Percentiles rank a stretch among this genome's conserved stretches.
phyloP scores from a whole-genome alignment of 306 rosid genomes.

The Cicer chorassanicum region DNA sequence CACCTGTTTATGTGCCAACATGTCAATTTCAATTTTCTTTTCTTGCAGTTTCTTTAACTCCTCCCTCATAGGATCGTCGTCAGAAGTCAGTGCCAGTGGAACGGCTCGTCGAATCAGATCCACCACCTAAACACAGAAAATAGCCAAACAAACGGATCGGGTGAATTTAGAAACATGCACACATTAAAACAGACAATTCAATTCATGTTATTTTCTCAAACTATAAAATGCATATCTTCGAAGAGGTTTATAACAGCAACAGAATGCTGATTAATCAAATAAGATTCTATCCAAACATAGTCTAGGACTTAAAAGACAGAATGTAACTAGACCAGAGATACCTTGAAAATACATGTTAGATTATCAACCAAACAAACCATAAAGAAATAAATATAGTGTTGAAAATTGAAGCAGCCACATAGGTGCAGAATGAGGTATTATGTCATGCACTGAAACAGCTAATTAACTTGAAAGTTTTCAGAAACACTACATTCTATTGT shows the following conservation, averaged over 20 bases:
- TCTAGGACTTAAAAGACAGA: too few species aligned
- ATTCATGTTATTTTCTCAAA: conserved; percentile 23
- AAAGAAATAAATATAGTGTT: neutral
- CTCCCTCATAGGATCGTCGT: conserved; percentile 66
- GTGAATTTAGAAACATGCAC: conserved; percentile 23
- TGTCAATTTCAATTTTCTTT: conserved; percentile 82
- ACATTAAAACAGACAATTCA: conserved; percentile 16
- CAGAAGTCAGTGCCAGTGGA: conserved; percentile 73
- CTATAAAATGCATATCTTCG: neutral
- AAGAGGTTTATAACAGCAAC: neutral
- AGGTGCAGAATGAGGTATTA: conserved; percentile 14
- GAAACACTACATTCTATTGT: neutral
- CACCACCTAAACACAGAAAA: conserved; percentile 64
- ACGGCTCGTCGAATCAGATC: conserved; percentile 80
- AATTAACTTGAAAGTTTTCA: conserved; percentile 2
- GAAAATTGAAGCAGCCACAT: conserved; percentile 15
- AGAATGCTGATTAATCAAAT: neutral
- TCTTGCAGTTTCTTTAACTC: conserved; percentile 73
- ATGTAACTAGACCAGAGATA: too few species aligned
- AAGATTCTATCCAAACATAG: neutral
- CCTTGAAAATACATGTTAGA: neutral
- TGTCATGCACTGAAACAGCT: conserved; percentile 12
- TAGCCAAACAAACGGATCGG: conserved; percentile 33
- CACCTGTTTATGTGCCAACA: conserved; percentile 79
- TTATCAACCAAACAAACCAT: neutral